phyloP scores from a whole-genome alignment of 208 protist species.

The Acanthamoeba culbertsoni region DNA sequence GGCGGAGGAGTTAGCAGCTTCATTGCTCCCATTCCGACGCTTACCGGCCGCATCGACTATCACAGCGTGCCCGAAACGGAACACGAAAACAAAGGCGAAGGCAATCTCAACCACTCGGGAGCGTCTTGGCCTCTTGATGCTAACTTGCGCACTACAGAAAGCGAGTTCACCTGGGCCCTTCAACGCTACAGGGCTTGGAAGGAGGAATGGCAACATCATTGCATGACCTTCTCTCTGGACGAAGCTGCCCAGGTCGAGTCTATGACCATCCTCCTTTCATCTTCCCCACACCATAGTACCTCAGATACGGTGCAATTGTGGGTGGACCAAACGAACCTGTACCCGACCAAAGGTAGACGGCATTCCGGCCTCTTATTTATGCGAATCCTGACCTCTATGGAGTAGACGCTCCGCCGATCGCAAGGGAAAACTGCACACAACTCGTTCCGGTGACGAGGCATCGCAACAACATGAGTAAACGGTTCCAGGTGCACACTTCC shows the following conservation, averaged over 20 bases:
- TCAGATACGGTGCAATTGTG: neutral
- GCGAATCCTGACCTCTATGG: neutral
- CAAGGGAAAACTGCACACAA: neutral
- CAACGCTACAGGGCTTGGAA: neutral
- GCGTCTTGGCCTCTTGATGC: neutral
- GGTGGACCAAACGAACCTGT: neutral
- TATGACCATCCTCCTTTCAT: neutral
- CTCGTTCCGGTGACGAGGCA: neutral
- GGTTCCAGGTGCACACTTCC: neutral
- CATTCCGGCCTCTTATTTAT: neutral
- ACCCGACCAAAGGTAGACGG: neutral
- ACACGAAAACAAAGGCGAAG: neutral
- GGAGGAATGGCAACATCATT: slow-evolving; percentile 16
- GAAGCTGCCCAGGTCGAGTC: neutral
- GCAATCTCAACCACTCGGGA: neutral
- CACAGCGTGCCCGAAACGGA: neutral
- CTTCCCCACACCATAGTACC: neutral
- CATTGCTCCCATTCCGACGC: neutral
- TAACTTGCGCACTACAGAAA: neutral
- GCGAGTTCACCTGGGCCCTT: neutral
- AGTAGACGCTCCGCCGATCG: neutral
- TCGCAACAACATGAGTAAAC: neutral
- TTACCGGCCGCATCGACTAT: neutral
- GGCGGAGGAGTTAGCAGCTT: neutral
- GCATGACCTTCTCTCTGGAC: neutral